These are phyloP conservation scores for Rhodotorula sp. DNA, from an alignment of 1,284 basidiomycete genomes.

Conservation along the genomic window DNA sequence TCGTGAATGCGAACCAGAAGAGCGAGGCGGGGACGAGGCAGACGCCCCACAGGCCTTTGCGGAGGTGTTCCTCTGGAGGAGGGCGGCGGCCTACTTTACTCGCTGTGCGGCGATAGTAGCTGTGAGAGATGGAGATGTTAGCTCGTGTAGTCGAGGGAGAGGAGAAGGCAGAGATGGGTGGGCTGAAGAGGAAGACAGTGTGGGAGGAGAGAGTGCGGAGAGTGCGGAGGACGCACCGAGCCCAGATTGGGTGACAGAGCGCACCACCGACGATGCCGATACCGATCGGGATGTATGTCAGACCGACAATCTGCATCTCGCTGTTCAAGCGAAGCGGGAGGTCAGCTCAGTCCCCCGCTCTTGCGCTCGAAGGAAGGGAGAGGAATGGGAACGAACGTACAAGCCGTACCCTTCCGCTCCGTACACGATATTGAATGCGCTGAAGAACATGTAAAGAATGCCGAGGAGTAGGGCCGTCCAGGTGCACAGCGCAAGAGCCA, in stretches of 20 bases:
- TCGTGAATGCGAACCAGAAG: slow-evolving; percentile 71
- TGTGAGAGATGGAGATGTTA: not conserved
- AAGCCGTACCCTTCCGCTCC: slow-evolving; percentile 64
- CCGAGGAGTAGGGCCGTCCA: slow-evolving; percentile 67
- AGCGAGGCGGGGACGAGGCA: slow-evolving; percentile 65
- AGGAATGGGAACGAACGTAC: slow-evolving; percentile 32
- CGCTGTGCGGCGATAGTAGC: slow-evolving; percentile 45
- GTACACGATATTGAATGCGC: slow-evolving; percentile 70
- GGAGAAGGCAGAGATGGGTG: no score
- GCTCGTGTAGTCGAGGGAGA: not conserved
- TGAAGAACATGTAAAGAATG: slow-evolving; percentile 67
- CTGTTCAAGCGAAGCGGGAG: not conserved
- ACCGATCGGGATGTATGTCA: slow-evolving; percentile 70
- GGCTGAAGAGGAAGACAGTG: not conserved
- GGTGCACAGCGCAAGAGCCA: slow-evolving; percentile 67
- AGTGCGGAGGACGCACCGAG: slow-evolving; percentile 51
- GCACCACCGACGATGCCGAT: slow-evolving; percentile 63
- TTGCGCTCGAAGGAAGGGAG: no score
- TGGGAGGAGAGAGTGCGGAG: not conserved
- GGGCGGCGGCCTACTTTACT: slow-evolving; percentile 52
- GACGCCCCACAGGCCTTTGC: slow-evolving; percentile 67
- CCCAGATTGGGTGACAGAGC: slow-evolving; percentile 63
- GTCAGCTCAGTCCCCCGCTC: not conserved
- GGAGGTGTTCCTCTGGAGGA: slow-evolving; percentile 66
- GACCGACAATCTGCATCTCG: slow-evolving; percentile 56